Conservation (phyloP, 2,329 filamentous ascomycete genomes). For the Colletotrichum australisinense region DNA sequence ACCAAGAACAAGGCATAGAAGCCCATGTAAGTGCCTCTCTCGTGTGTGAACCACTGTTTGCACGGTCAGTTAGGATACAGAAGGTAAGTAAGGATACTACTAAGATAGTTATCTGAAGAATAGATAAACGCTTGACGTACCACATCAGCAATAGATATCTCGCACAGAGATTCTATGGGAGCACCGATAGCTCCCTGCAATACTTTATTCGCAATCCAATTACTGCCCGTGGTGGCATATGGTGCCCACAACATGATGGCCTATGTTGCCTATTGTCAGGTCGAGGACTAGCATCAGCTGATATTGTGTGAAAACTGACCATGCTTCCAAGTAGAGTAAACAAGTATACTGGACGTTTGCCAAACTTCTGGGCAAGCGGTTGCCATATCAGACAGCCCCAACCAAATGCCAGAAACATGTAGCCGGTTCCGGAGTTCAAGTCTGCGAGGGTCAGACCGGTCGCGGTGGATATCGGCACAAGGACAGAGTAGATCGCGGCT, state of each 20-base stretch:
- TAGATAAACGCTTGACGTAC: conserved; percentile 34
- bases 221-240: conserved; percentile 38
- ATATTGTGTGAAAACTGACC: conserved; percentile 33
- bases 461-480: conserved; percentile 48
- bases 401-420: conserved; percentile 56
- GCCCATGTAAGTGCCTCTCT: conserved; percentile 55
- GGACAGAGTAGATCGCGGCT: conserved; percentile 51
- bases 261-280: background rate
- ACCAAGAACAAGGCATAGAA: conserved; percentile 53
- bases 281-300: too few species aligned
- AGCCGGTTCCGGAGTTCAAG: conserved; percentile 52
- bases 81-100: background rate
- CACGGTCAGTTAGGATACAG: background rate
- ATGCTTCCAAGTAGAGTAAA: conserved; percentile 47
- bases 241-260: conserved; percentile 43
- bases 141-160: conserved; percentile 56
- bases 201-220: conserved; percentile 55
- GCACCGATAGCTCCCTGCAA: conserved; percentile 56
- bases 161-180: conserved; percentile 59
- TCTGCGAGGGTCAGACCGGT: conserved; percentile 47
- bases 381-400: conserved; percentile 60
- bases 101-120: rapidly evolving
- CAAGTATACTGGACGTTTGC: conserved; percentile 53
- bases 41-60: conserved; percentile 50
- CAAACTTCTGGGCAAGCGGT: conserved; percentile 57